These are phyloP conservation scores for Pestalotiopsis sp. DNA, from an alignment of 2,329 filamentous ascomycete species.

Conservation along the genomic window DNA sequence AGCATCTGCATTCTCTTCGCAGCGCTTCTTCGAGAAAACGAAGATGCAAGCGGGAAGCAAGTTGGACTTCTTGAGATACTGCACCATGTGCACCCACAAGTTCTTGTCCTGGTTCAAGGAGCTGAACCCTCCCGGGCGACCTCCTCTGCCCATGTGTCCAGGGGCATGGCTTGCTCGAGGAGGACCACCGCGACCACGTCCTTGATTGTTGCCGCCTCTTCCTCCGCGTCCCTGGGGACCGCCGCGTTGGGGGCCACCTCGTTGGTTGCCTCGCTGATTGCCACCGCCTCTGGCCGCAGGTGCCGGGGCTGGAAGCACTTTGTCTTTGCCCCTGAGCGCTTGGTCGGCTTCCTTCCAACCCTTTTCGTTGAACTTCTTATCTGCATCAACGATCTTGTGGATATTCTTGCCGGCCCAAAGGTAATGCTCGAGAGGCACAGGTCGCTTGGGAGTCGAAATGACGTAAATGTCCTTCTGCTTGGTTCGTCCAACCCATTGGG, in stretches of 20 bases:
- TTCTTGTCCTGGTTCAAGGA: conserved; percentile 94
- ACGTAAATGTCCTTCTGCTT: conserved; percentile 99
- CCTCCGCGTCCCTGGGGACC: conserved; percentile 46
- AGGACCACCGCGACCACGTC: conserved; percentile 56
- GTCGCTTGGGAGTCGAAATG: conserved; percentile 93
- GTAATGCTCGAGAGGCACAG: conserved; percentile 93
- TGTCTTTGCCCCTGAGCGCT: conserved; percentile 79
- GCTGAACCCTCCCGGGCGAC: conserved; percentile 80
- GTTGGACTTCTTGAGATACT: conserved; percentile 82
- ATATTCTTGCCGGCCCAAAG: conserved; percentile 93
- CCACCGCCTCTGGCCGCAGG: conserved; percentile 50
- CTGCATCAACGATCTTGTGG: conserved; percentile 89
- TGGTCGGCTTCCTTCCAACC: conserved; percentile 95
- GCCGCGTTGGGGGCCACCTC: conserved; percentile 49
- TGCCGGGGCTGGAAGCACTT: conserved; percentile 40
- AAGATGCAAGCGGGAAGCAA: conserved; percentile 94
- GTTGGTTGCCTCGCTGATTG: conserved; percentile 49
- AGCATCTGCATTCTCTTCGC: conserved; percentile 95
- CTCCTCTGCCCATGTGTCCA: conserved; percentile 88
- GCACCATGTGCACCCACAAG: conserved; percentile 93
- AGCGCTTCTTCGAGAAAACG: conserved; percentile 97
- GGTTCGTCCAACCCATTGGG: conserved; percentile 95
- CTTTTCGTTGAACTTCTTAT: conserved; percentile 87
- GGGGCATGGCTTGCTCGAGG: conserved; percentile 61
- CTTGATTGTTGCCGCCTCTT: conserved; percentile 53